Base-by-base conservation (phyloP, 1,284 basidiomycete species). In the Fomes fomentarius region DNA sequence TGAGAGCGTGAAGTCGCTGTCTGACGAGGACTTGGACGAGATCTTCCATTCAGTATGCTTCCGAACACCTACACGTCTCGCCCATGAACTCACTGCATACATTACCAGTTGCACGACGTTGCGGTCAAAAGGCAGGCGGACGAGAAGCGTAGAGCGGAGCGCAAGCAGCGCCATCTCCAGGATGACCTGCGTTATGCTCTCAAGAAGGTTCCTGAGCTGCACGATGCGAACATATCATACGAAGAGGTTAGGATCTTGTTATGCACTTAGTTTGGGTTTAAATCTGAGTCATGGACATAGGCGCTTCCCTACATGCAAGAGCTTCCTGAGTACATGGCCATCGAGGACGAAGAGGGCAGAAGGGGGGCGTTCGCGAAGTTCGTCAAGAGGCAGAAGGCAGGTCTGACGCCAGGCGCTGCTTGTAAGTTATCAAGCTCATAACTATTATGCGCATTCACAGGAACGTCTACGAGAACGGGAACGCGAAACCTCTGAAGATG, bases 181-280 rank as follows among this genome's bases (percentile, higher is more conserved):
- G 96, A 99, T 68, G 97, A 99, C 66, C 78, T 99, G 31, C 89
- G 97, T 3, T 98, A 98, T 71, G 97, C 95, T 0, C 79, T 98
- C 59, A 95, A 93, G 74, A 96, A 96, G 67, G 76, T 96, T 4
- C 73, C 91, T 0, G 88, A 94, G 31, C 81, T 91, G 1, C 73
- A 96, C 39, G 90, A 94, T 59, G 66, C 94, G 38, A 85, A 76
- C 22, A 70, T 86, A 55, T 69, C 86, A 0, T 97, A 89, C 65
- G 94, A 96, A 64, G 84, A 90, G 59, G 93, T 91, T 62, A 54
- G 81, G 72, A 4, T 40, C 1, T 19, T 3, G 10, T 9, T n/a
- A 7, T 15, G 11, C n/a, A 24, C 21, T 24, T 9, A 14, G 19
- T 14, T 14, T 7, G 35, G 10, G 4, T 11, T 17, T 12, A 24